Evolutionary conservation across 176 grass and related monocot species (phyloP).

Genomic region (Ensete ventricosum): DNA sequence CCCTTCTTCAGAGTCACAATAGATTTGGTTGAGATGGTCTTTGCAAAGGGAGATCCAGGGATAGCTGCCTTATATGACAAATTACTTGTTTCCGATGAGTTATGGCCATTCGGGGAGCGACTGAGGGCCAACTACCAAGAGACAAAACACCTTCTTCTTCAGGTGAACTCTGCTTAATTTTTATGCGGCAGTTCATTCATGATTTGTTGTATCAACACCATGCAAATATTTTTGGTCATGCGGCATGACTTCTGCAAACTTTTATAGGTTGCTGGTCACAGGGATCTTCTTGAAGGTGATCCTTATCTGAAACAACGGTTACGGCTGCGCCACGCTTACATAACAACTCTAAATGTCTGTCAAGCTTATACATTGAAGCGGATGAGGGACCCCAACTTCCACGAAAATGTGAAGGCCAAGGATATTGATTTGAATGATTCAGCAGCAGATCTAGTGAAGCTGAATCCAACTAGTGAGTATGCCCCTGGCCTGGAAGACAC

Average conservation of each 20-base stretch:
- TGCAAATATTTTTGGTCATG: not conserved
- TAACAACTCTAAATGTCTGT: conserved; percentile 17
- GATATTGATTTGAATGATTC: conserved; percentile 7
- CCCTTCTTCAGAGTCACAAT: conserved; percentile 99
- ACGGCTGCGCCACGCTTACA: conserved; percentile 14
- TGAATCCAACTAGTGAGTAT: conserved; percentile 34
- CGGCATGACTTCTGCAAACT: not conserved
- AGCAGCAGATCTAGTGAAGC: conserved; percentile 25
- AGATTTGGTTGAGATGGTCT: conserved; percentile 99
- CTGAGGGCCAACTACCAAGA: conserved; percentile 77
- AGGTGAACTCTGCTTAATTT: conserved; percentile 38
- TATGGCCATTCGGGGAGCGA: conserved; percentile 62
- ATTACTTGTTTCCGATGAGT: conserved; percentile 66
- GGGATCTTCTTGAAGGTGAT: conserved; percentile 34
- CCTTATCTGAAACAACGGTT: conserved; percentile 27
- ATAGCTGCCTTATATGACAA: conserved; percentile 93
- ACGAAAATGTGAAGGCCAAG: conserved; percentile 15
- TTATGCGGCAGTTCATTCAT: not conserved
- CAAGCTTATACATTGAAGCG: conserved; percentile 25
- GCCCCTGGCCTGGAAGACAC: conserved; percentile 20
- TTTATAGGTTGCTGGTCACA: conserved; percentile 31
- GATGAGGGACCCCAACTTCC: conserved; percentile 20
- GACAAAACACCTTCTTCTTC: conserved; percentile 80
- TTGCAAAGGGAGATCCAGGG: conserved; percentile 94
- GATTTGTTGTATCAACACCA: not conserved